Base-by-base conservation (phyloP, 805 yeast species). In the Clavispora fructus region DNA sequence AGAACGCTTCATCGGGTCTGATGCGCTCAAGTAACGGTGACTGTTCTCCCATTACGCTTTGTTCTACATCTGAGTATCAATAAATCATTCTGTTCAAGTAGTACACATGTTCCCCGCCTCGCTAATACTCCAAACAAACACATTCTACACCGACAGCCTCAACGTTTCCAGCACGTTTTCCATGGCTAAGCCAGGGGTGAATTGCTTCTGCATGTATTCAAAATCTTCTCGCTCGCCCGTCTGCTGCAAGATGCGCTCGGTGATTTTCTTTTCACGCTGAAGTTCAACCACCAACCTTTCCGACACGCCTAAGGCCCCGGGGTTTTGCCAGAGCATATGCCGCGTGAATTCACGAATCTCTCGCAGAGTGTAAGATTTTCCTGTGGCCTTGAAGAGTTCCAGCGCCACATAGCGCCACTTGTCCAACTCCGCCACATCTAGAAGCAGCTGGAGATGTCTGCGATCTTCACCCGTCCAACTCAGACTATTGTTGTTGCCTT, bases 401-500 rank as follows among this genome's bases (percentile, higher is more conserved):
- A 73, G 65, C 12, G 87, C 72, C n/a, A 86, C 70, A 55, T 70
- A 82, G 45, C 65, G 67, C 26, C 49, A 39, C 19, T 52, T 57
- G 42, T 58, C 58, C 62, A 66, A 56, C 37, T 56, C 62, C 11
- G 46, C 54, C n/a, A 41, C 40, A 52, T 80, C 82, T 8, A 83
- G 56, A 1, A 65, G 53, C 14, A 59, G 59, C 54, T 76, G 80
- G 35, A 85, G 64, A 17, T 70, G 69, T 27, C 62, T 48, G 7
- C 78, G 73, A 61, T 84, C 89, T 13, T 77, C 79, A 1, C 68
- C 55, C 9, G 77, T 79, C 84, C 89, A 84, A 28, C 78, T 75
- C 23, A 80, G 75, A 1, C 81, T 74, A 11, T 85, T 86, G 30
- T 86, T 85, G 50, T 69, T 69, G 4, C 92, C 92, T 56, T 85